These are phyloP conservation scores for Eragrostis tef DNA, from an alignment of 202 grass and related monocot species.

Conservation along the genomic window DNA sequence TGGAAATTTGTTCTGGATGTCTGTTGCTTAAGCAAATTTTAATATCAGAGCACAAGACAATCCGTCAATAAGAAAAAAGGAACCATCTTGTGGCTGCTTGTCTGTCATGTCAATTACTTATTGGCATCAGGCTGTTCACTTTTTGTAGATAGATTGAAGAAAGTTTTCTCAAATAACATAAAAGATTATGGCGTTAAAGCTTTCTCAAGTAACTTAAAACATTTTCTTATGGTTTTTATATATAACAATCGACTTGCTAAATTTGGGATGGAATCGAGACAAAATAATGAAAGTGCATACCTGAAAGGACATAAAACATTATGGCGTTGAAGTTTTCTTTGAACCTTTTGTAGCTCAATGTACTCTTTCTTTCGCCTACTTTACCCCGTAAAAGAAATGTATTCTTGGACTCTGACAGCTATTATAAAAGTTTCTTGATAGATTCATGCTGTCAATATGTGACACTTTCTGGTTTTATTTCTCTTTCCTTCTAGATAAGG, in stretches of 20 bases:
- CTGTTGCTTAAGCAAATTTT: neutral
- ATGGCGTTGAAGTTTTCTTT: neutral
- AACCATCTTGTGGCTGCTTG: neutral
- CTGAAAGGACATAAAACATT: slow-evolving; percentile 25
- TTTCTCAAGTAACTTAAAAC: too few relatives aligned
- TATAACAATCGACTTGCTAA: slow-evolving; percentile 6
- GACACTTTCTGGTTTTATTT: slow-evolving; percentile 39
- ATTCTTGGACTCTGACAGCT: neutral
- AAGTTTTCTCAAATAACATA: neutral
- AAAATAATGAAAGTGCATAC: slow-evolving; percentile 27
- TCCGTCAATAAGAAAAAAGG: neutral
- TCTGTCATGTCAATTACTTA: slow-evolving; percentile 15
- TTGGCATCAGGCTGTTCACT: neutral
- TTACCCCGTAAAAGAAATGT: too few relatives aligned
- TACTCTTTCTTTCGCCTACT: neutral
- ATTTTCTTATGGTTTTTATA: slow-evolving; percentile 1
- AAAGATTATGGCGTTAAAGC: too few relatives aligned
- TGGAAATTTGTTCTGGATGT: slow-evolving; percentile 20
- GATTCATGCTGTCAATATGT: slow-evolving; percentile 30
- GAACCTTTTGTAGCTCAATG: neutral
- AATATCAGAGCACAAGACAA: slow-evolving; percentile 21
- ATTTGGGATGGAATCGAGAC: slow-evolving; percentile 16
- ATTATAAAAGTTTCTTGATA: slow-evolving; percentile 3
- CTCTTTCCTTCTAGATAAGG: slow-evolving; percentile 57
- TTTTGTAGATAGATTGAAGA: slow-evolving; percentile 1